Conservation (phyloP, 2,329 filamentous ascomycete species). For the Epichloe festucae region DNA sequence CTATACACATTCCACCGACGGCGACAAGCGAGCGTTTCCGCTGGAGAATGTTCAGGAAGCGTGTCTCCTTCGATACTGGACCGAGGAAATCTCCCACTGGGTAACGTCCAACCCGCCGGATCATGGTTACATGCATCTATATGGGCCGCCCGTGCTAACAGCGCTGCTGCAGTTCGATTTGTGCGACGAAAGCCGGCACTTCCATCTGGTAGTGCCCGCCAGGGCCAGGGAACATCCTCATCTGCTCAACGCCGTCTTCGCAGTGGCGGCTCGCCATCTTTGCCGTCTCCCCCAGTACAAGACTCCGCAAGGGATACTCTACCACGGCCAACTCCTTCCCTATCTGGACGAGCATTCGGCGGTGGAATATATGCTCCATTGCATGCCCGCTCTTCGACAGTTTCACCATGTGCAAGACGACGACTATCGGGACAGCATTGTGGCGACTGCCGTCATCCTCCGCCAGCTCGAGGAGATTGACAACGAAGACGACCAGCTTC, state of each 20-base stretch:
- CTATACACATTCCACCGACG: neutral
- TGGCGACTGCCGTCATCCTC: constrained; percentile 27
- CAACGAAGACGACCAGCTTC: constrained; percentile 19
- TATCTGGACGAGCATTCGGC: constrained; percentile 24
- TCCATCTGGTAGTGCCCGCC: constrained; percentile 24
- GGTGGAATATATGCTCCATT: constrained; percentile 27
- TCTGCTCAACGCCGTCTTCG: constrained; percentile 27
- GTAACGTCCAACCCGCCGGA: constrained; percentile 11
- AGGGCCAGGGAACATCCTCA: constrained; percentile 24
- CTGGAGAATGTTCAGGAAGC: constrained; percentile 24
- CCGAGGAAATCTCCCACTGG: constrained; percentile 28
- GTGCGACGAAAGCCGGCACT: constrained; percentile 26
- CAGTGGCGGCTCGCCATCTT: constrained; percentile 25
- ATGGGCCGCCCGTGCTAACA: neutral
- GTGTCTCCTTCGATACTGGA: constrained; percentile 25
- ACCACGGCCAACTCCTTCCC: constrained; percentile 24
- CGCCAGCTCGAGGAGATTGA: constrained; percentile 29
- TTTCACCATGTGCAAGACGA: constrained; percentile 25
- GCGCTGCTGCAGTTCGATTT: constrained; percentile 21
- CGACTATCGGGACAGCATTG: constrained; percentile 26
- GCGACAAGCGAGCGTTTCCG: constrained; percentile 14
- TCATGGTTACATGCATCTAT: neutral
- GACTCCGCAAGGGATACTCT: constrained; percentile 21
- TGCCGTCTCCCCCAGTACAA: constrained; percentile 25
- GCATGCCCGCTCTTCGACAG: constrained; percentile 25